phyloP scores from a whole-genome alignment of 2,329 filamentous ascomycete genomes.

The Colletotrichum sp. region DNA sequence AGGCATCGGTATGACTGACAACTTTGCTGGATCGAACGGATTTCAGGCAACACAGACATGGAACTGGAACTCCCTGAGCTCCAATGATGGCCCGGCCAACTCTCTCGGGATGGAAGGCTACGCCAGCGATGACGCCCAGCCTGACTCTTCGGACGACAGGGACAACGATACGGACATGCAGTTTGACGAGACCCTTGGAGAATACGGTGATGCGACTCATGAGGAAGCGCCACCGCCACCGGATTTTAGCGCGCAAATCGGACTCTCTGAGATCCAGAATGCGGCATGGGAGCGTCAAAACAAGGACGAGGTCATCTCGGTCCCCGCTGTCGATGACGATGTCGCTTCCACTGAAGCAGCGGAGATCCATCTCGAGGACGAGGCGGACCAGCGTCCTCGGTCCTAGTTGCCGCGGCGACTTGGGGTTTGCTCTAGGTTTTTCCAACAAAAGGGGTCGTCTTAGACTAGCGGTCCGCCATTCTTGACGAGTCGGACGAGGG shows the following conservation, averaged over 20 bases:
- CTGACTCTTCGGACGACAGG: conserved; percentile 39
- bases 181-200: conserved; percentile 19
- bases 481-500: neutral
- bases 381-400: conserved; percentile 27
- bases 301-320: conserved; percentile 39
- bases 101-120: conserved; percentile 37
- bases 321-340: conserved; percentile 40
- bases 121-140: conserved; percentile 49
- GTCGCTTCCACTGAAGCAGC: conserved; percentile 49
- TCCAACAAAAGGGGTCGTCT: neutral
- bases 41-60: conserved; percentile 44
- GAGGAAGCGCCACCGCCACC: conserved; percentile 27
- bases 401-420: neutral
- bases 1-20: conserved; percentile 44
- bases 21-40: conserved; percentile 31
- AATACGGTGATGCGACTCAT: neutral
- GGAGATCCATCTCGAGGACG: conserved; percentile 55
- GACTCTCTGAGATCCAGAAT: conserved; percentile 33
- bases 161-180: conserved; percentile 29
- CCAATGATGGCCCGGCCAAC: conserved; percentile 33
- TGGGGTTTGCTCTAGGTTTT: neutral
- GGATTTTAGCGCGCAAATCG: conserved; percentile 22
- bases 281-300: conserved; percentile 38
- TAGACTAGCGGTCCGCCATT: neutral
- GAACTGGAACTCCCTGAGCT: conserved; percentile 48